Conservation (phyloP, 768 basidiomycete genomes). For the Xanthoconium stramineum region DNA sequence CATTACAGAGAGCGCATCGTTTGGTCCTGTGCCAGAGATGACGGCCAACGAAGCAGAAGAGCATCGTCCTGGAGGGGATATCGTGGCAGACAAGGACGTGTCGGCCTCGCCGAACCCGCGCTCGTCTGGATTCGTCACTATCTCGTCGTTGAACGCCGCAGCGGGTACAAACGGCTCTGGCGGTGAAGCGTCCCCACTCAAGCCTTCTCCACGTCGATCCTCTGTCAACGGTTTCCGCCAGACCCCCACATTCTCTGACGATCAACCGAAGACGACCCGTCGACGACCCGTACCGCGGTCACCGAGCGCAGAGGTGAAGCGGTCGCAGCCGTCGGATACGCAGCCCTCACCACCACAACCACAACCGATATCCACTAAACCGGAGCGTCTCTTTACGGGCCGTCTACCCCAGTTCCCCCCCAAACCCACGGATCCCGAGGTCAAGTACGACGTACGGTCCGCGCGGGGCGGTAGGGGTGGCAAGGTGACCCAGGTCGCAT, state of each 20-base stretch:
- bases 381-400: slow-evolving; percentile 16
- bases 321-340: neutral
- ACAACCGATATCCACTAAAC: neutral
- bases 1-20: slow-evolving; percentile 23
- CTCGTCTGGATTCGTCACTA: slow-evolving; percentile 73
- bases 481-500: slow-evolving; percentile 66
- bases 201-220: slow-evolving; percentile 16
- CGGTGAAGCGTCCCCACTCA: slow-evolving; percentile 6
- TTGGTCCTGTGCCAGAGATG: slow-evolving; percentile 13
- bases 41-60: slow-evolving; percentile 1
- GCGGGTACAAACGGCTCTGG: neutral
- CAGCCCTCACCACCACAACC: neutral
- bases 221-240: slow-evolving; percentile 22
- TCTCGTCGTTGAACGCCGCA: slow-evolving; percentile 46
- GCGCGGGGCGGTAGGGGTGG: slow-evolving; percentile 78
- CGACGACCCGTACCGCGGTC: slow-evolving; percentile 7
- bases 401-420: slow-evolving; percentile 35
- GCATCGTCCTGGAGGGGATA: slow-evolving; percentile 1
- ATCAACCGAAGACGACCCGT: neutral
- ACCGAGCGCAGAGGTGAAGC: slow-evolving; percentile 15
- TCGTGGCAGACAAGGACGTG: slow-evolving; percentile 15
- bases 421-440: slow-evolving; percentile 44
- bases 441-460: slow-evolving; percentile 70
- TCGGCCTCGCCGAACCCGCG: slow-evolving; percentile 60
- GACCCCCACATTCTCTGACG: neutral